Percentiles rank a stretch among this genome's conserved stretches.
Conservation (phyloP, 306 rosid genomes). For the Casuarina cunninghamiana region DNA sequence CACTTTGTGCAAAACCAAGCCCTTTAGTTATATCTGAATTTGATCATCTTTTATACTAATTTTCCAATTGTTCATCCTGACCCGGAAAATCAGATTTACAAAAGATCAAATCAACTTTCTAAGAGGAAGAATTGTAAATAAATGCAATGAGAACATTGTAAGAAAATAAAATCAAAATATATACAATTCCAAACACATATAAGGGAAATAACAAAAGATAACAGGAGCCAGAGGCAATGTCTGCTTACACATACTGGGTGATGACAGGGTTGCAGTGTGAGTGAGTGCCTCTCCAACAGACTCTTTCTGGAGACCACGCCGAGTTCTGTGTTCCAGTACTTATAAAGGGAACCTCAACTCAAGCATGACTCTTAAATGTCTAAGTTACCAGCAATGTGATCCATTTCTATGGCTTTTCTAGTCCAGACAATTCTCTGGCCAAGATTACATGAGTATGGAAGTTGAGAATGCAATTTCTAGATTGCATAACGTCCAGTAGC, state of each 20-base stretch:
- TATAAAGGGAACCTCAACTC: slow-evolving; percentile 19
- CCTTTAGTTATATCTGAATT: background rate
- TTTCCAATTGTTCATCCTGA: background rate
- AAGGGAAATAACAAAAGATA: background rate
- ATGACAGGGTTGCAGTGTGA: slow-evolving; percentile 7
- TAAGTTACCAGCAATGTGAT: slow-evolving; percentile 29
- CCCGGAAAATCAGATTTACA: background rate
- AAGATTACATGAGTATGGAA: slow-evolving; percentile 38
- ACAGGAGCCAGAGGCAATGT: background rate
- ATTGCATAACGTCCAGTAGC: slow-evolving; percentile 42
- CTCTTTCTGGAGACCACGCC: background rate
- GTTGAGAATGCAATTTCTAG: slow-evolving; percentile 30
- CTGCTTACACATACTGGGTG: slow-evolving; percentile 11
- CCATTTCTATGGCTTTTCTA: slow-evolving; percentile 18
- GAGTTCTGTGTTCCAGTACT: background rate
- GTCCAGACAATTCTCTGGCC: slow-evolving; percentile 35
- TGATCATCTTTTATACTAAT: background rate
- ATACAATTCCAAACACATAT: background rate
- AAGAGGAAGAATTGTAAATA: slow-evolving; percentile 1
- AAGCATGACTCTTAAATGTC: slow-evolving; percentile 19
- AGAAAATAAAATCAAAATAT: background rate
- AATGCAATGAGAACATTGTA: background rate
- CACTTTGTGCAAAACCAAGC: background rate
- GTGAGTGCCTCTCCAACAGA: background rate
- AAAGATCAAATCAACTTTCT: background rate